Evolutionary conservation across 2,329 filamentous ascomycete genomes (phyloP).

Genomic region (Hypoxylon sp.): DNA sequence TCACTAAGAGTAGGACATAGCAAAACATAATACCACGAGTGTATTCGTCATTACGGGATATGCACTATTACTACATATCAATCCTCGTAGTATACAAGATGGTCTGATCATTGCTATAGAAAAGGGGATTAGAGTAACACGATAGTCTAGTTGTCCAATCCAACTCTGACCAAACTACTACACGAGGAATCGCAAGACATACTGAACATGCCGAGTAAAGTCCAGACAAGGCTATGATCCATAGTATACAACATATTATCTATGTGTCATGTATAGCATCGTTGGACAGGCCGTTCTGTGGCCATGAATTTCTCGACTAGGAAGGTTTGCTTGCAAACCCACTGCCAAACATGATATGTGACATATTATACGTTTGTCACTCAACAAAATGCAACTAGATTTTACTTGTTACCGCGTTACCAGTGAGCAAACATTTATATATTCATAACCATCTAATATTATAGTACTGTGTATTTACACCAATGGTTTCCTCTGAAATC

Average conservation of each 20-base stretch:
- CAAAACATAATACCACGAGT: neutral
- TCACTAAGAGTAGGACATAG: neutral
- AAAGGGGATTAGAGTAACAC: conserved; percentile 6
- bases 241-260: conserved; percentile 3
- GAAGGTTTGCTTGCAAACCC: conserved; percentile 32
- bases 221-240: conserved; percentile 11
- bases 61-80: neutral
- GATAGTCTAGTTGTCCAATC: neutral
- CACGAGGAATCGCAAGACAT: neutral
- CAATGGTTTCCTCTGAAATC: neutral
- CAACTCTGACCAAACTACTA: conserved; percentile 21
- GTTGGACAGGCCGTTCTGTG: neutral
- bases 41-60: neutral
- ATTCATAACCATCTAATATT: neutral
- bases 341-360: conserved; percentile 22
- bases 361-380: conserved; percentile 17
- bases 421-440: conserved; percentile 26
- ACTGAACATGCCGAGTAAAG: conserved; percentile 8
- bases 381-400: conserved; percentile 7
- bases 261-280: neutral
- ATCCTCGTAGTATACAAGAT: neutral
- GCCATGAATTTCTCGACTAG: neutral
- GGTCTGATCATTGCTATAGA: conserved; percentile 2
- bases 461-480: neutral
- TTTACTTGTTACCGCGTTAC: conserved; percentile 2